Evolutionary conservation across 129 eudicot species (phyloP).

Genomic region (Chrysanthemum lavandulifolium): DNA sequence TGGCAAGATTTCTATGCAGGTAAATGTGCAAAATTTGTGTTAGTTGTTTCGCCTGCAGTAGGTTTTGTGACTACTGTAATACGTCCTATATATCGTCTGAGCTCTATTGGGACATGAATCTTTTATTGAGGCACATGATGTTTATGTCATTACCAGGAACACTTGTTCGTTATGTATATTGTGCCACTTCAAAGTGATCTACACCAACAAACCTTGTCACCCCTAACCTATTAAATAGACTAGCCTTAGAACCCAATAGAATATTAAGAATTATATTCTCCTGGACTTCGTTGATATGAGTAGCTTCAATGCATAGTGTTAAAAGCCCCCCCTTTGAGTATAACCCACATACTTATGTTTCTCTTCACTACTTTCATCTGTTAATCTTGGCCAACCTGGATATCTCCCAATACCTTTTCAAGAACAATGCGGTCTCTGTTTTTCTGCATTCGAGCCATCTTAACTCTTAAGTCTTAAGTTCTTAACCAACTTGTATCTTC

Average conservation of each 20-base stretch:
- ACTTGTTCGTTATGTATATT: slow-evolving; percentile 7
- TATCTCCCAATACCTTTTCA: no score
- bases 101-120: slow-evolving; percentile 6
- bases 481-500: no score
- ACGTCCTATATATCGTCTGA: neutral
- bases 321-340: no score
- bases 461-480: no score
- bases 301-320: no score
- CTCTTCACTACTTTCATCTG: no score
- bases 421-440: no score
- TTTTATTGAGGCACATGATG: neutral
- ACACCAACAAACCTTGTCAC: neutral
- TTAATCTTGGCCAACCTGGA: no score
- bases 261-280: no score
- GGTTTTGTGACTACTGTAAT: slow-evolving; percentile 12
- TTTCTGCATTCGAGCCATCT: no score
- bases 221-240: slow-evolving; percentile 3
- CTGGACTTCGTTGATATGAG: no score
- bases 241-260: neutral
- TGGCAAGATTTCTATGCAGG: slow-evolving; percentile 98
- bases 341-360: no score
- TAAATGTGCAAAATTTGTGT: slow-evolving; percentile 27
- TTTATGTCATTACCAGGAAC: slow-evolving; percentile 12
- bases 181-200: neutral
- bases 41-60: slow-evolving; percentile 7